Base-by-base conservation (phyloP, 129 eudicot genomes). In the Artemisia argyi region DNA sequence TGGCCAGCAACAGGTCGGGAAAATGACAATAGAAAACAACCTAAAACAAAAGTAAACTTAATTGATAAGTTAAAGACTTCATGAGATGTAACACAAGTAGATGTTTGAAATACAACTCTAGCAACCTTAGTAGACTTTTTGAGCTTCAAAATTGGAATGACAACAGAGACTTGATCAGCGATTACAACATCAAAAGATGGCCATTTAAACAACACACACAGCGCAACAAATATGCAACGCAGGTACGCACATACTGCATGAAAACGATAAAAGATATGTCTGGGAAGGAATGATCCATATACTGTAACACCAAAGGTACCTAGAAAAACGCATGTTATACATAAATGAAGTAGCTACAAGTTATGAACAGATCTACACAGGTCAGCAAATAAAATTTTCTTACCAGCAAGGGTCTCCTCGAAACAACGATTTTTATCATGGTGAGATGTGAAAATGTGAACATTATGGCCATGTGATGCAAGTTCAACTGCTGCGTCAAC, bases 221-320 rank as follows among this genome's bases (percentile, higher is more conserved):
- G 89, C 68, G 99, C 91, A 73, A 94, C 96, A 79, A 81, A 94
- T n/a, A 94, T 86, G 86, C 96, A 94, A 72, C 99, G 89, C 63
- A 94, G 44, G 78, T 90, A 94, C 71, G 99, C 99, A 62, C 96
- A 94, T 39, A 94, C 92, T 54, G 99, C 99, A 76, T 94, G 99
- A 48, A 94, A 79, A 46, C 86, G 96, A 53, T 94, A 91, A 75
- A 90, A 90, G 54, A 90, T 84, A 78, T 94, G 99, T 5, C 97
- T 89, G 5, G 99, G 99, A 51, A 94, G 87, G 77, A 94, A 94
- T 59, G 88, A 81, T 72, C 99, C 99, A 73, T 90, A 94, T 17
- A 86, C 97, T 30, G 91, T 87, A 74, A 94, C 96, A 9, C 91
- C 85, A 83, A 94, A 94, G 69, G 80, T 72, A 76, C 98, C 98